Percentiles rank a stretch among this genome's conserved stretches.
phyloP scores from a whole-genome alignment of 176 grass and related monocot genomes.

The Triticum monococcum region DNA sequence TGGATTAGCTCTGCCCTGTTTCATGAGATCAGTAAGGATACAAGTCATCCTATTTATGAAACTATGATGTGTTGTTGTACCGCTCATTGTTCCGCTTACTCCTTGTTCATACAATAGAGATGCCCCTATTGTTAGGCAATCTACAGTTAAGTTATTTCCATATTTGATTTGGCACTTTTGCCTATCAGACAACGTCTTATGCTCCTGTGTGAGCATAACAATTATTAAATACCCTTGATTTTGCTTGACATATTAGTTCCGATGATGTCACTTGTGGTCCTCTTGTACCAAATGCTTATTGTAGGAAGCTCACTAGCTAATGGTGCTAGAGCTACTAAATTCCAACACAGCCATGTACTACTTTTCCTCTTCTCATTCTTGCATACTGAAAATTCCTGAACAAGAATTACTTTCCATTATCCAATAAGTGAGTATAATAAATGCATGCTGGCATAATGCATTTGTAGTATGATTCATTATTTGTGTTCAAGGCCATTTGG shows the following conservation, averaged over 20 bases:
- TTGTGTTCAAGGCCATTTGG: background rate
- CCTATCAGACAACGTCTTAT: background rate
- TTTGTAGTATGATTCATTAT: background rate
- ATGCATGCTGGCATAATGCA: background rate
- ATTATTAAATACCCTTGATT: background rate
- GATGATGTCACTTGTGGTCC: background rate
- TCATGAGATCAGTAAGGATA: background rate
- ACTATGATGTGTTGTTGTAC: background rate
- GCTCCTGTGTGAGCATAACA: background rate
- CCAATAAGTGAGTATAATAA: background rate
- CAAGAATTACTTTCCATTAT: background rate
- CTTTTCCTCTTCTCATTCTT: conserved; percentile 25
- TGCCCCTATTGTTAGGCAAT: background rate
- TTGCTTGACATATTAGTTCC: background rate
- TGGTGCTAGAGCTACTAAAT: background rate
- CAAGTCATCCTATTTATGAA: background rate
- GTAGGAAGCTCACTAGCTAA: background rate
- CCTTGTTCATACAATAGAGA: background rate
- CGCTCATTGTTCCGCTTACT: background rate
- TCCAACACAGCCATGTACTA: background rate
- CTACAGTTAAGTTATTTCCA: background rate
- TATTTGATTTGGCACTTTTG: background rate
- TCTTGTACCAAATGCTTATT: background rate
- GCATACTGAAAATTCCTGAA: background rate
- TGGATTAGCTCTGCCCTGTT: conserved; percentile 16